Evolutionary conservation across 495 filamentous ascomycete species (phyloP).

Genomic region (Cladorrhinum samala): DNA sequence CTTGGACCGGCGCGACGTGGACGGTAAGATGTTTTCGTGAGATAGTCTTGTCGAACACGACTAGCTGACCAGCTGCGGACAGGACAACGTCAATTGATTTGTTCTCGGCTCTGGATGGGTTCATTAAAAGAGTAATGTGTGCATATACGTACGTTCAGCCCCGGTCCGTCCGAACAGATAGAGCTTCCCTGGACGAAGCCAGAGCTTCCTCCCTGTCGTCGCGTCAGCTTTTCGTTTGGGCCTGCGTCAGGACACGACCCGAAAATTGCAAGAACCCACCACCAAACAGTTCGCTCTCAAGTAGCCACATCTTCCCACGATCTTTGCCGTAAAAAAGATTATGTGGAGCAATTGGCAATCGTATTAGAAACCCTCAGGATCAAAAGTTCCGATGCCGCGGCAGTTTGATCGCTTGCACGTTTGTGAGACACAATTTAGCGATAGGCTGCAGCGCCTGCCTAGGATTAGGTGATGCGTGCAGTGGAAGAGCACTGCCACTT

Average conservation of each 20-base stretch:
- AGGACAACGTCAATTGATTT: not conserved
- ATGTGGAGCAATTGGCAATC: too few relatives aligned
- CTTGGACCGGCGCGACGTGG: conserved; percentile 55
- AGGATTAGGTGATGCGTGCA: too few relatives aligned
- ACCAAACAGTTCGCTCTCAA: conserved; percentile 49
- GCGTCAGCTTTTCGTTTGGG: not conserved
- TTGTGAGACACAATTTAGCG: too few relatives aligned
- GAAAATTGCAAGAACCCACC: conserved; percentile 27
- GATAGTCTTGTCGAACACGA: conserved; percentile 65
- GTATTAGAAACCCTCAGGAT: too few relatives aligned
- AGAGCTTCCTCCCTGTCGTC: conserved; percentile 60
- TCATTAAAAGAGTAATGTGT: not conserved
- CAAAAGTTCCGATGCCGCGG: too few relatives aligned
- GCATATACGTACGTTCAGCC: conserved; percentile 39
- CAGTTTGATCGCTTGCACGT: too few relatives aligned
- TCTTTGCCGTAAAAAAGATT: too few relatives aligned
- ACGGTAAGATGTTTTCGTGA: conserved; percentile 88
- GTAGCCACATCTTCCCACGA: conserved; percentile 51
- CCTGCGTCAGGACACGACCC: not conserved
- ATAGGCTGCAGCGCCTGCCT: too few relatives aligned
- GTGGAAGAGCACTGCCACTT: too few relatives aligned
- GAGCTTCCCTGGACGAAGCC: conserved; percentile 74
- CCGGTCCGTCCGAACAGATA: conserved; percentile 70
- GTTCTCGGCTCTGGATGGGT: too few relatives aligned
- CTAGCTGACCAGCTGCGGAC: conserved; percentile 45